Base-by-base conservation (phyloP, 1,284 basidiomycete species). In the Heimioporus retisporus region DNA sequence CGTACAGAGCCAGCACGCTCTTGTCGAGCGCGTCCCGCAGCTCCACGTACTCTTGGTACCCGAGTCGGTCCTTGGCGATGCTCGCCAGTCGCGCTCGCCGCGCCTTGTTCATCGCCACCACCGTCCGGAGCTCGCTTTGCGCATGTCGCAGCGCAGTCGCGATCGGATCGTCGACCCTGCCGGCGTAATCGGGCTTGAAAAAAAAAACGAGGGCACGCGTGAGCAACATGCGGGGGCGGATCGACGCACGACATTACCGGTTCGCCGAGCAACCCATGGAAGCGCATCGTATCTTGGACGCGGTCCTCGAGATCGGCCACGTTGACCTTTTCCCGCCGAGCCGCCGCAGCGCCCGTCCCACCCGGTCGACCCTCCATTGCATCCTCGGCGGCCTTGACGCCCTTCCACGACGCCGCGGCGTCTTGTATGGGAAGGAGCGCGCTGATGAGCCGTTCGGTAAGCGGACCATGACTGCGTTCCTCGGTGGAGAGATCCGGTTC, bases 161-260 rank as follows among this genome's bases (percentile, higher is more conserved):
- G 66, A 99, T 94, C 60, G 97, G 96, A 79, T 99, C 97, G 75
- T 98, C 97, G 55, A 96, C 92, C 61, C 92, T 89, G 56, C 90
- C 85, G 2, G 89, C 83, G 72, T 89, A 93, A 77, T 96, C 91
- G 64, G 92, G 92, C 93, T 96, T 71, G 40, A 66, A 63, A 23
- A 31, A 31, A 31, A 31, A 31, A 31, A 31, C 31, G 7, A 31
- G 31, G 31, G 31, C 31, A 31, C 31, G 31, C 31, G 31, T 31
- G 31, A 31, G 31, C 31, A 31, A 31, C 31, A 31, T 31, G 31
- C 31, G 7, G 31, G 7, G 31, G 31, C 31, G 7, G 31, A 31
- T 31, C 31, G 31, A 31, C 31, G 31, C 31, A 31, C 31, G 31
- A 31, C 31, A 7, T 79, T 78, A 90, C 90, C 71, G 87, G 83